Evolutionary conservation across 176 grass and related monocot genomes (phyloP), one percentile per base, ranked within the genome.

Genomic region (Lolium multiflorum): DNA sequence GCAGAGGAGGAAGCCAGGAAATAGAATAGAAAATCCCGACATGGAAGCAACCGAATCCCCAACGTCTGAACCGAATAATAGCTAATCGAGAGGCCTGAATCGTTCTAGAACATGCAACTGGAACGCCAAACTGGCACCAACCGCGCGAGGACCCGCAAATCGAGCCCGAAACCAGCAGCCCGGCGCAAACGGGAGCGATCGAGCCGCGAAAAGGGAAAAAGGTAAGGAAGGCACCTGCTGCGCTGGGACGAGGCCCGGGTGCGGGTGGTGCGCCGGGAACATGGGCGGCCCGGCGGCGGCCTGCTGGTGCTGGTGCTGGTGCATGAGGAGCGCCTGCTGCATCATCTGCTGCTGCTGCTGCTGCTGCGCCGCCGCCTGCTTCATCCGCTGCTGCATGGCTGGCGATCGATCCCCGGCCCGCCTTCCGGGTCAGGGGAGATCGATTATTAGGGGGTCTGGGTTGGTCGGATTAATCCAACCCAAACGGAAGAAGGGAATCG

Each of bases 261-360:
- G 94, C 81, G 86, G 85, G 13, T 89, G 92, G 35, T 95, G 95
- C 46, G 86, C 82, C 3, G 90, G 93, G 89, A 96, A 98, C 76
- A 96, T 25, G 58, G 94, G 85, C 90, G 94, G 84, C 85, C n/a
- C 71, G 0, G 56, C 82, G 4, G 17, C 71, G 17, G 78, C 70
- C 62, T 25, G 58, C 84, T 74, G 87, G 67, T 54, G 58, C 85
- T 28, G 55, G 66, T 54, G 89, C 25, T 94, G 93, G 69, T 94
- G 92, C 82, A 92, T 74, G 82, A 96, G 93, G 85, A 92, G 66
- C 38, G 91, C 85, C 85, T 94, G 93, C 89, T 95, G 93, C 96
- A 95, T 95, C 77, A 90, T 74, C 84, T 89, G 92, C 79, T 90
- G 88, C 76, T 85, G 87, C 76, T 86, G 92, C 88, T 82, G 74